A percentile compares a stretch with the other conserved stretches of the same genome.
These are phyloP conservation scores for Teunomyces cretensis DNA, from an alignment of 805 yeast species.

Conservation along the genomic window DNA sequence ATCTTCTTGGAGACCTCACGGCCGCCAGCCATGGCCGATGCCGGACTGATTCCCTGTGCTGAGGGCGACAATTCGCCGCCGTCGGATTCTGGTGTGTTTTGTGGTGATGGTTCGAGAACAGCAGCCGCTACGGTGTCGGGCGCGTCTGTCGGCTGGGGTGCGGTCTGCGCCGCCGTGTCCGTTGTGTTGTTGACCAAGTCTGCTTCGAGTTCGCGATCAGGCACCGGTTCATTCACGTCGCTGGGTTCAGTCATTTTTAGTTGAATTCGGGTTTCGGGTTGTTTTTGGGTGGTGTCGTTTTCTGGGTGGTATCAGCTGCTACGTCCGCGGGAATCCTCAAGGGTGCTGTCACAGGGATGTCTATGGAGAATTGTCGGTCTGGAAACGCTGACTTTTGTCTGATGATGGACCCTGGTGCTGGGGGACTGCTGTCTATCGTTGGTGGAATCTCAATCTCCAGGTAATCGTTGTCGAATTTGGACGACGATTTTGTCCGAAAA, in stretches of 20 bases:
- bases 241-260: too few relatives aligned
- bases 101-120: neutral
- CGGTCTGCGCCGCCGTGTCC: neutral
- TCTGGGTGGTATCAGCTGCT: too few relatives aligned
- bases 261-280: too few relatives aligned
- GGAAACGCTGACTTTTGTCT: neutral
- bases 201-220: too few relatives aligned
- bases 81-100: neutral
- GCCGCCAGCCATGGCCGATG: conserved; percentile 78
- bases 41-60: conserved; percentile 39
- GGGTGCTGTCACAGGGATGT: too few relatives aligned
- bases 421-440: neutral
- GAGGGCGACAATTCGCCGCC: conserved; percentile 1
- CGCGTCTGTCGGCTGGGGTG: neutral
- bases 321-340: too few relatives aligned
- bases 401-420: neutral
- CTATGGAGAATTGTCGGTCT: neutral
- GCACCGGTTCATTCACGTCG: too few relatives aligned
- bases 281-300: too few relatives aligned
- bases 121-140: too few relatives aligned
- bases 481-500: neutral
- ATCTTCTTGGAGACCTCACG: conserved; percentile 73
- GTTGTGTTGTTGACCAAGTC: too few relatives aligned
- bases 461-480: neutral
- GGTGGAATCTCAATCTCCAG: neutral